phyloP scores from a whole-genome alignment of 805 yeast species.

The Kluyveromyces siamensis region DNA sequence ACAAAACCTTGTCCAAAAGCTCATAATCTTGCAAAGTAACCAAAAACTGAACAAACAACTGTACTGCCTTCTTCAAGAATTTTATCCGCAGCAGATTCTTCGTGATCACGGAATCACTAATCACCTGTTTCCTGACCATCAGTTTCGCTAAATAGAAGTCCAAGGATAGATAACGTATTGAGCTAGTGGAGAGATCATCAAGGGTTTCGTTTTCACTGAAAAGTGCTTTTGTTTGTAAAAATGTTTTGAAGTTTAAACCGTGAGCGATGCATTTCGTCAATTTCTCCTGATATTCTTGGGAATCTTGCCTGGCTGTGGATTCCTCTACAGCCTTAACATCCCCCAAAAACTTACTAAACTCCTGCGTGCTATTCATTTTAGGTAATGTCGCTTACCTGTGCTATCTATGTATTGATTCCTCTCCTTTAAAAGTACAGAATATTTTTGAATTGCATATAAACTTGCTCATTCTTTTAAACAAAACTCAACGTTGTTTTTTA shows the following conservation, averaged over 20 bases:
- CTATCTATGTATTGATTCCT: background rate
- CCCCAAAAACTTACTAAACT: slow-evolving; percentile 14
- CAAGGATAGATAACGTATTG: slow-evolving; percentile 50
- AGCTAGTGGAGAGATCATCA: slow-evolving; percentile 58
- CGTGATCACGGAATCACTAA: slow-evolving; percentile 5
- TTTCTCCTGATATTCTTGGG: slow-evolving; percentile 32
- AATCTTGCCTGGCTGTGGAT: slow-evolving; percentile 32
- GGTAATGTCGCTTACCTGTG: slow-evolving; percentile 10
- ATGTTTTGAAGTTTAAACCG: slow-evolving; percentile 36
- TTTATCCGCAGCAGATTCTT: slow-evolving; percentile 24
- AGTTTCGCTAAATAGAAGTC: slow-evolving; percentile 49
- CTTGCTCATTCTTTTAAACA: background rate
- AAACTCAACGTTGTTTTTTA: background rate
- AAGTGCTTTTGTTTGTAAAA: slow-evolving; percentile 38
- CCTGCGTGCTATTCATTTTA: slow-evolving; percentile 6
- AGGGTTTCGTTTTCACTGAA: slow-evolving; percentile 66
- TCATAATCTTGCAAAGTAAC: slow-evolving; percentile 37
- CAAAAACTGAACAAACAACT: slow-evolving; percentile 37
- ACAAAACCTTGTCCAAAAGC: slow-evolving; percentile 33
- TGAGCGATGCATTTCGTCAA: slow-evolving; percentile 32
- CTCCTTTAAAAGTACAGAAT: background rate
- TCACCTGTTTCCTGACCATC: slow-evolving; percentile 22
- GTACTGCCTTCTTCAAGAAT: slow-evolving; percentile 35
- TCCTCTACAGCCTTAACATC: slow-evolving; percentile 12
- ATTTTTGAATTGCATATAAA: background rate